These are phyloP conservation scores for Monosporascus sp. DNA, from an alignment of 2,329 filamentous ascomycete genomes.

Conservation along the genomic window DNA sequence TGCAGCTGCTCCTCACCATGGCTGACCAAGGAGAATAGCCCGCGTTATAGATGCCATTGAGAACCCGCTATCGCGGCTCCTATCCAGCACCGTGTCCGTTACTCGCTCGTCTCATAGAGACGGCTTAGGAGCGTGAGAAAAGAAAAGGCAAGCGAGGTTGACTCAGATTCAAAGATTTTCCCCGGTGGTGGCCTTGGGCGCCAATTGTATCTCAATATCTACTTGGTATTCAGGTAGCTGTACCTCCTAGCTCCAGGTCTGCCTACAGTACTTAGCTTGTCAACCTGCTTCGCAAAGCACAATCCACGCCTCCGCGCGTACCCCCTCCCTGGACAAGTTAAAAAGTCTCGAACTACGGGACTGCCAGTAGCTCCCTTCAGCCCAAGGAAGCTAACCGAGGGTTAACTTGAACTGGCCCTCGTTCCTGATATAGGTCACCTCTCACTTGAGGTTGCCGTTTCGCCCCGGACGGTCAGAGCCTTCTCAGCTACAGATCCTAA, in stretches of 20 bases:
- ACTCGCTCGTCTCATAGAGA: background rate
- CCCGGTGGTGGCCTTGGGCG: background rate
- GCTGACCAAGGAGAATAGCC: background rate
- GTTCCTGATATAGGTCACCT: background rate
- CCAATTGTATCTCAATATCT: background rate
- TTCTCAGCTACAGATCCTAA: background rate
- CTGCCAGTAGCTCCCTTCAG: slow-evolving; percentile 1
- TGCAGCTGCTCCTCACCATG: background rate
- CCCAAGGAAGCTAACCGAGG: background rate
- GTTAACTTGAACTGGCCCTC: background rate
- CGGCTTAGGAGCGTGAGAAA: background rate
- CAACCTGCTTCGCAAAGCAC: background rate
- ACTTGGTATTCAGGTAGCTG: background rate
- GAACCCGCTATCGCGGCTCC: background rate
- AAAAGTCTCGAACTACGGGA: background rate
- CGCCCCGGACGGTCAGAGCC: background rate
- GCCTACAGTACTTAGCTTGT: background rate
- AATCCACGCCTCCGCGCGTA: background rate
- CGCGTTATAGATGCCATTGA: background rate
- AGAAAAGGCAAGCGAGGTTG: background rate
- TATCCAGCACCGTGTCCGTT: background rate
- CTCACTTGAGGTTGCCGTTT: background rate
- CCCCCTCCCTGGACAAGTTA: background rate
- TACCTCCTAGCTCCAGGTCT: background rate
- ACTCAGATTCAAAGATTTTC: background rate